These are phyloP conservation scores for Amniculicola lignicola DNA, from an alignment of 495 filamentous ascomycete genomes.

Conservation along the genomic window DNA sequence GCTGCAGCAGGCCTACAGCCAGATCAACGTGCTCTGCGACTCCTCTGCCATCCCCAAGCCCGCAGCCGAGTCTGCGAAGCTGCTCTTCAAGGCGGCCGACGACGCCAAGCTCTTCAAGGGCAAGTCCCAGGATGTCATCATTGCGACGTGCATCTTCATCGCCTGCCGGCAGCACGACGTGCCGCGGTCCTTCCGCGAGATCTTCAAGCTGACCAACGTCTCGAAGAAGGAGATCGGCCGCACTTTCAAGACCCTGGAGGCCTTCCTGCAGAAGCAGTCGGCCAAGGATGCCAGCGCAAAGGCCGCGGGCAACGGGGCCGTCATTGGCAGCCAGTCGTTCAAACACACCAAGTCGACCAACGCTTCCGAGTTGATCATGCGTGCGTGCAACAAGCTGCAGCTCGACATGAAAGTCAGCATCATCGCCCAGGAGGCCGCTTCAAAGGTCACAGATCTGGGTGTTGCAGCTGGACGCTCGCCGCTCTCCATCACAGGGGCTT, in stretches of 20 bases:
- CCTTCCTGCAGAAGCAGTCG: slow-evolving; percentile 9
- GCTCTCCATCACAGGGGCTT: slow-evolving; percentile 87
- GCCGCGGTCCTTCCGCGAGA: slow-evolving; percentile 86
- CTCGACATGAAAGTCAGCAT: slow-evolving; percentile 65
- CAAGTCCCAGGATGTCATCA: slow-evolving; percentile 89
- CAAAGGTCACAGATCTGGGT: slow-evolving; percentile 66
- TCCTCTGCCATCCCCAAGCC: slow-evolving; percentile 74
- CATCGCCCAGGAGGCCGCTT: slow-evolving; percentile 69
- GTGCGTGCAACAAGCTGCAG: slow-evolving; percentile 80
- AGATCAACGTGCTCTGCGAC: slow-evolving; percentile 85
- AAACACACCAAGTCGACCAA: slow-evolving; percentile 73
- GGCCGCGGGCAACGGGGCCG: slow-evolving; percentile 38
- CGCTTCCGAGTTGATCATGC: slow-evolving; percentile 78
- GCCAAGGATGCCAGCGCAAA: slow-evolving; percentile 8
- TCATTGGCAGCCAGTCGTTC: slow-evolving; percentile 56
- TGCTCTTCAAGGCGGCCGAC: slow-evolving; percentile 88
- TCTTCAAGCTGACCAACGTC: slow-evolving; percentile 87
- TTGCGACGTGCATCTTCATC: slow-evolving; percentile 95
- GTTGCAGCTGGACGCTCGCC: slow-evolving; percentile 90
- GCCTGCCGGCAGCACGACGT: slow-evolving; percentile 87
- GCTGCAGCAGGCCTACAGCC: slow-evolving; percentile 77
- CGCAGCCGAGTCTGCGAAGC: slow-evolving; percentile 82
- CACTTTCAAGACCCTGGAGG: slow-evolving; percentile 67
- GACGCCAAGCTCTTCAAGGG: slow-evolving; percentile 92
- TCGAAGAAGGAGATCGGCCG: slow-evolving; percentile 95